Conservation (phyloP, 306 rosid genomes). For the Vicia villosa region DNA sequence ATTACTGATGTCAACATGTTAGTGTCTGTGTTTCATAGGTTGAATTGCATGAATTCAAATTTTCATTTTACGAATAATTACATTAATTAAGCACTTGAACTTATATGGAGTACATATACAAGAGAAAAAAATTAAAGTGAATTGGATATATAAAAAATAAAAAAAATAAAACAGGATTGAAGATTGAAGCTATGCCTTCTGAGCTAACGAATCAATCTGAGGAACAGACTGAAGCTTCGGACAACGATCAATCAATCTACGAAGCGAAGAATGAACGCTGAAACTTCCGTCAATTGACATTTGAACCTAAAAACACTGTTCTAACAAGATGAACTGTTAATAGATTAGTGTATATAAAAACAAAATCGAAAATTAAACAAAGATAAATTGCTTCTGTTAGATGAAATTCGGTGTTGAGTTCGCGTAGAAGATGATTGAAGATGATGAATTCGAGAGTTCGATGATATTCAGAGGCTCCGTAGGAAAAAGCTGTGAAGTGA, state of each 20-base stretch:
- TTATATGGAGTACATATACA: neutral
- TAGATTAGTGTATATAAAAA: neutral
- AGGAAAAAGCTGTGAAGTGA: neutral
- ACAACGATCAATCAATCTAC: constrained; percentile 69
- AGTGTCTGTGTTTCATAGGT: no score
- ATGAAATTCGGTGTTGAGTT: neutral
- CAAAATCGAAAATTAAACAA: neutral
- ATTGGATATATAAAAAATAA: neutral
- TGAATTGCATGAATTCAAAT: neutral
- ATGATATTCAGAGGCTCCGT: neutral
- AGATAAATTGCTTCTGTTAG: neutral
- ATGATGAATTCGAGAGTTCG: neutral
- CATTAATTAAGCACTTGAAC: neutral
- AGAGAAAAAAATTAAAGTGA: neutral
- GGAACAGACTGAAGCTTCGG: constrained; percentile 62
- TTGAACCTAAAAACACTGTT: constrained; percentile 26
- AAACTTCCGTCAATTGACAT: constrained; percentile 85
- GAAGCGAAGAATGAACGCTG: constrained; percentile 52
- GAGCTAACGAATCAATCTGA: constrained; percentile 37
- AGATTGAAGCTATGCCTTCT: constrained; percentile 44
- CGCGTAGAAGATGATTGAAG: neutral
- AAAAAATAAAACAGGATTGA: neutral
- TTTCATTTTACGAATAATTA: neutral
- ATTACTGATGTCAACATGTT: no score
- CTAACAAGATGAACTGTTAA: constrained; percentile 21